phyloP scores from a whole-genome alignment of 495 filamentous ascomycete species.

The Xylaria scruposa region DNA sequence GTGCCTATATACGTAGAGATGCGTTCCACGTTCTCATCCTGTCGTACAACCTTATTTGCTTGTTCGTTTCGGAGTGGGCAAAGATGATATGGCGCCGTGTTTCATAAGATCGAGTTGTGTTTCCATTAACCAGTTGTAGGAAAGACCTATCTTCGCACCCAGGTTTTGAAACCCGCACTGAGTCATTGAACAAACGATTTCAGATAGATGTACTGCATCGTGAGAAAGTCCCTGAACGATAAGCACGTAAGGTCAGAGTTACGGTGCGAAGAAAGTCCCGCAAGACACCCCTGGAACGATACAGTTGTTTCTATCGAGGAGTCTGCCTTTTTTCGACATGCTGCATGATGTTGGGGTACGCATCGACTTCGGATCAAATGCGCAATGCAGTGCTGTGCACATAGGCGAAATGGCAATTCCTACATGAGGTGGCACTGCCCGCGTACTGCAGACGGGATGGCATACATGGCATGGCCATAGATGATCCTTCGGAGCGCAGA shows the following conservation, averaged over 20 bases:
- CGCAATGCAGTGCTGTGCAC: neutral
- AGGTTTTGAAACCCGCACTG: neutral
- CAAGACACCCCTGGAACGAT: conserved; percentile 5
- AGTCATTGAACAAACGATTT: neutral
- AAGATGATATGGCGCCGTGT: neutral
- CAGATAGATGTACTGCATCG: neutral
- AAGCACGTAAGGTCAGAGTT: neutral
- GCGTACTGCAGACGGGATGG: neutral
- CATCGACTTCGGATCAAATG: conserved; percentile 3
- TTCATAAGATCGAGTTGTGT: conserved; percentile 12
- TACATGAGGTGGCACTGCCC: neutral
- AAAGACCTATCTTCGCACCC: neutral
- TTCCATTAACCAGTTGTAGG: neutral
- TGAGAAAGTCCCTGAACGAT: neutral
- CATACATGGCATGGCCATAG: neutral
- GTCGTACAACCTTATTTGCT: conserved; percentile 2
- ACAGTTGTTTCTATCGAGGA: neutral
- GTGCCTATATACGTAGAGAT: neutral
- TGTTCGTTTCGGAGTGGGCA: neutral
- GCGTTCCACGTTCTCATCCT: neutral
- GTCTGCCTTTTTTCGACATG: neutral
- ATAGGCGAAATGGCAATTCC: neutral
- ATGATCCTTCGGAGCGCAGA: neutral
- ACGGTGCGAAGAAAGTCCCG: neutral
- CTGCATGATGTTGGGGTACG: conserved; percentile 5